Evolutionary conservation across 108 stramenopile species (phyloP), one percentile per base, ranked within the genome.

Genomic region (Cyclotella atomus): DNA sequence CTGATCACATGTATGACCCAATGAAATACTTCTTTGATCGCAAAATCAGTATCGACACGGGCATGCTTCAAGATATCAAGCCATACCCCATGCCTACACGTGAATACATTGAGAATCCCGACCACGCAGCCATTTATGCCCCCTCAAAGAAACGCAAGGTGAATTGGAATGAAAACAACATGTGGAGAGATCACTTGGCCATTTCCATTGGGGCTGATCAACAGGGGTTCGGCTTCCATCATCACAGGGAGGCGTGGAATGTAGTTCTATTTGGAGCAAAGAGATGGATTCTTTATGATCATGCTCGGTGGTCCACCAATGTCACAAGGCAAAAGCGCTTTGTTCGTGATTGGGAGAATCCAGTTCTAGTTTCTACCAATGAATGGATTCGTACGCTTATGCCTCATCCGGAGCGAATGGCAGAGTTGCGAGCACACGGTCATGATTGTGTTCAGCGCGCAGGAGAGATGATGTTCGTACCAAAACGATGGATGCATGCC

Each of bases 11-110:
- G 70, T 79, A 79, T 54, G 65, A 79, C 46, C 77, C 77, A 14
- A 57, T 71, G 70, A 79, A 79, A 61, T 81, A 81, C 54, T 73
- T 81, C 62, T 81, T 81, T 55, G 79, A 81, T 65, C 79, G 79
- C 32, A 81, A 81, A 70, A 70, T 81, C 59, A 67, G 68, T 54
- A 73, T 73, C 44, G 72, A 72, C 10, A 34, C 67, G 47, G 72
- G 68, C 35, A 70, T 81, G 79, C 59, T 81, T 21, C 57, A 73
- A 46, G 79, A 81, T 57, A 67, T 71, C 44, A 46, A 68, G 15
- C 79, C 79, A 5, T 81, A 66, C 59, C 79, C 79, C 33, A 73
- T 73, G 72, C 79, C 79, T 3, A 81, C 79, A 1, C 70, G 77
- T 36, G 77, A 70, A 41, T 79, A 53, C 47, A 33, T 79, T 27